Conservation (phyloP, 257 asterid genomes). For the Solanum rostratum region DNA sequence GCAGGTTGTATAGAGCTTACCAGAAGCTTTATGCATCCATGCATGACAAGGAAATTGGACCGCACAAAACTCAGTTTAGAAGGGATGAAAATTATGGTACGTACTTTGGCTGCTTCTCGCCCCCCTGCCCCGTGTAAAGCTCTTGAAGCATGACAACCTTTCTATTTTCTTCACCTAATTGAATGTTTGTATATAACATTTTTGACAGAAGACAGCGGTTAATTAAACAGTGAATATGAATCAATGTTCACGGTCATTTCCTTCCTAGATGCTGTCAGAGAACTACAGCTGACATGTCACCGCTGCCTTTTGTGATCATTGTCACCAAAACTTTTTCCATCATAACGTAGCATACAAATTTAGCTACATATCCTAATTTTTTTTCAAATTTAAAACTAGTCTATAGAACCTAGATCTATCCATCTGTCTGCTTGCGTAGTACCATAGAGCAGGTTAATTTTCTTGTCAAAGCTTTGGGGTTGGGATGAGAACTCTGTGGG, state of each 20-base stretch:
- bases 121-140: background rate
- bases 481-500: background rate
- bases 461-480: background rate
- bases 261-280: background rate
- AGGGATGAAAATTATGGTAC: conserved; percentile 90
- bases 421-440: background rate
- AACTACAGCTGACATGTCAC: background rate
- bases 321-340: background rate
- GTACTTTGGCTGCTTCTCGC: background rate
- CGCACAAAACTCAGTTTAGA: conserved; percentile 92
- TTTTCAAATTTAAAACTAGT: background rate
- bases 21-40: conserved; percentile 69
- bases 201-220: background rate
- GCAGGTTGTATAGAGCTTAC: conserved; percentile 80
- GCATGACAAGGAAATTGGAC: conserved; percentile 79
- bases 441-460: background rate
- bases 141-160: background rate
- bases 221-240: background rate
- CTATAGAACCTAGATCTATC: background rate
- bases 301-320: background rate
- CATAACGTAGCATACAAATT: background rate
- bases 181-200: background rate
- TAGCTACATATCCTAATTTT: background rate
- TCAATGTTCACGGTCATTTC: background rate
- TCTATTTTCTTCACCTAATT: background rate